Base-by-base conservation (phyloP, 2,329 filamentous ascomycete genomes). In the Microsporum ferrugineum region DNA sequence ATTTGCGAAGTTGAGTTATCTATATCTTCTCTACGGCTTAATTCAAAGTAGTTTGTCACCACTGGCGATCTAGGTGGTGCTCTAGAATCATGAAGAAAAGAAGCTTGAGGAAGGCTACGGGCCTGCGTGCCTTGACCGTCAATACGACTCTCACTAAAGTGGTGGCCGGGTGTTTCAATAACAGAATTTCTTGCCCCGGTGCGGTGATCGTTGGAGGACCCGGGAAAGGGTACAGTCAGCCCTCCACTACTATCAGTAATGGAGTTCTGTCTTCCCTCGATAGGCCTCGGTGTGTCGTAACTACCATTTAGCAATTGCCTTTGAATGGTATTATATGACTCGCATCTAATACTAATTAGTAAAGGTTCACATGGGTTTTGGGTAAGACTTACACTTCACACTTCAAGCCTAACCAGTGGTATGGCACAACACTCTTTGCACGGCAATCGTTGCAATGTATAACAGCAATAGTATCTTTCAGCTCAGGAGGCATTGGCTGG, bases 381-480 rank as follows among this genome's bases (percentile, higher is more conserved):
- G 10, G 10, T 36, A 14, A 14, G 34, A 68, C 75, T 68, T 69
- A 85, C 67, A 80, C 74, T 56, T 78, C 85, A 71, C 94, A 99
- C 73, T 95, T 96, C 53, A 96, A 79, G 0, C 94, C 94, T 3
- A 97, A 79, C 90, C 94, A 99, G 74, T 99, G 94, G 71, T 95
- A 99, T 34, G 83, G 82, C 27, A 94, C 90, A 27, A 88, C 88
- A 63, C 88, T 91, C 71, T 91, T 91, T 10, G 88, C 88, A 53
- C 86, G 89, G 75, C 94, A 99, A 75, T 99, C 94, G 71, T 99
- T 97, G 75, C 94, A 99, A 64, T 91, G 84, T 57, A 97, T 84
- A 65, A 91, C 83, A 12, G 91, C 92, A 64, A 85, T 85, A 3
- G 89, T 91, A 68, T 90, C 84, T 63, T 78, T 80, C 68, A 91